A percentile compares a stretch with the other conserved stretches of the same genome.
Evolutionary conservation across 257 asterid genomes (phyloP).

Genomic region (Salvia hispanica): DNA sequence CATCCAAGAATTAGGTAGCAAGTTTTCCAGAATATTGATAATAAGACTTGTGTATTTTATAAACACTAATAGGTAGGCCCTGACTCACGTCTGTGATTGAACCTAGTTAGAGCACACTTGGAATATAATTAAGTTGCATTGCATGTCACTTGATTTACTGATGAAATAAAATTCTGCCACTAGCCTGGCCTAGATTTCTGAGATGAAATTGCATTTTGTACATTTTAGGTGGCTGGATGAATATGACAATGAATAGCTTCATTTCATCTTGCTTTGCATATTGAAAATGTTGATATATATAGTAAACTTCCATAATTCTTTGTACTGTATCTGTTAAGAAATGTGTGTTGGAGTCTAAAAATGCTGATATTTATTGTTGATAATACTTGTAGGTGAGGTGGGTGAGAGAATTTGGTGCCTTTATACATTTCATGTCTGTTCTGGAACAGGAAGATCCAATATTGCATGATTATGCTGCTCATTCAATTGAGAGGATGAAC

Average conservation of each 20-base stretch:
- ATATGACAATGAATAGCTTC: background rate
- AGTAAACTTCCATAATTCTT: background rate
- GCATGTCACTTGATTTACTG: background rate
- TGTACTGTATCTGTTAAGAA: background rate
- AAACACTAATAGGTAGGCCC: background rate
- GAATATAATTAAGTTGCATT: conserved; percentile 1
- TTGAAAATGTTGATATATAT: background rate
- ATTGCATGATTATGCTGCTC: conserved; percentile 24
- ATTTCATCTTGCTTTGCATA: conserved; percentile 4
- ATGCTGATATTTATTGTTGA: conserved; percentile 29
- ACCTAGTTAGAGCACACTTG: background rate
- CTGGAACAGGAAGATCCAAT: conserved; percentile 26
- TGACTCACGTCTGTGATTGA: background rate
- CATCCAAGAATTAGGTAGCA: background rate
- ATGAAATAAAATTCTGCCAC: background rate
- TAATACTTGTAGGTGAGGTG: conserved; percentile 60
- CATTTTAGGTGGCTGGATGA: background rate
- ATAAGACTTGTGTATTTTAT: conserved; percentile 1
- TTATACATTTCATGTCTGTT: conserved; percentile 51
- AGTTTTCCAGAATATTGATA: background rate
- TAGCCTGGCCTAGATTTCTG: background rate
- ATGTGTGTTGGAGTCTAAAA: background rate
- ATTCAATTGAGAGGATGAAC: conserved; percentile 21
- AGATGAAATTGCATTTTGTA: background rate
- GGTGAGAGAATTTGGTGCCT: conserved; percentile 92